Evolutionary conservation across 768 basidiomycete genomes (phyloP).

Genomic region (Xanthoconium stramineum): DNA sequence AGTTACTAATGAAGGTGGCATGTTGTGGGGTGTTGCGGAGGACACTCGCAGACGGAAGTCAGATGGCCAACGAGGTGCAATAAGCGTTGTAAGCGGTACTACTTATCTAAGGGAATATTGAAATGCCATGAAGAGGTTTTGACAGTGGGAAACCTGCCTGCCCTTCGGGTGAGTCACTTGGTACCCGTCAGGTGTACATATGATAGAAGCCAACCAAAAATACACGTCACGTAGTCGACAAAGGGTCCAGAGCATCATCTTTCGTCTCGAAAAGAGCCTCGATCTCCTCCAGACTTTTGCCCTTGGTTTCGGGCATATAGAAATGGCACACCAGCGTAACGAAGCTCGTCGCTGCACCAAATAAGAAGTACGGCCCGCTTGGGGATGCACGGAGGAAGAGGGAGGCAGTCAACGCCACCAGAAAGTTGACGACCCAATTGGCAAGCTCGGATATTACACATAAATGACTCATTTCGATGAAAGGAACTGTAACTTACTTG

Average conservation of each 20-base stretch:
- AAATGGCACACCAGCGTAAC: conserved; percentile 37
- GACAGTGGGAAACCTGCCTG: not conserved
- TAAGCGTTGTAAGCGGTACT: not conserved
- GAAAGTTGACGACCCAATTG: conserved; percentile 38
- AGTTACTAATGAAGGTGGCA: not conserved
- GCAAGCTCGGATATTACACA: conserved; percentile 15
- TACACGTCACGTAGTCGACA: not conserved
- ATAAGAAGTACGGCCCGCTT: conserved; percentile 48
- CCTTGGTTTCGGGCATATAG: conserved; percentile 44
- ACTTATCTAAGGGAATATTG: not conserved
- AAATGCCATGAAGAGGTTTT: not conserved
- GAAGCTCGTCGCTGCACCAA: conserved; percentile 36
- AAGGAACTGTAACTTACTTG: conserved; percentile 33
- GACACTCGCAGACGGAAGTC: not conserved
- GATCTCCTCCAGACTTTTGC: conserved; percentile 42
- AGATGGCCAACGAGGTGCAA: not conserved
- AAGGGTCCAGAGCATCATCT: not conserved
- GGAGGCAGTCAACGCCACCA: conserved; percentile 44
- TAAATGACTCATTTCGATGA: not conserved
- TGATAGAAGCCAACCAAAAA: not conserved
- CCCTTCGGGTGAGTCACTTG: not conserved
- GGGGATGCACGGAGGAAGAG: conserved; percentile 43
- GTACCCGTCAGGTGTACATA: not conserved
- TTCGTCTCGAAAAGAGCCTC: conserved; percentile 35
- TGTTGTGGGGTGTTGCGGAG: not conserved